Conservation (phyloP, 805 yeast genomes). For the Starmerella apicola region DNA sequence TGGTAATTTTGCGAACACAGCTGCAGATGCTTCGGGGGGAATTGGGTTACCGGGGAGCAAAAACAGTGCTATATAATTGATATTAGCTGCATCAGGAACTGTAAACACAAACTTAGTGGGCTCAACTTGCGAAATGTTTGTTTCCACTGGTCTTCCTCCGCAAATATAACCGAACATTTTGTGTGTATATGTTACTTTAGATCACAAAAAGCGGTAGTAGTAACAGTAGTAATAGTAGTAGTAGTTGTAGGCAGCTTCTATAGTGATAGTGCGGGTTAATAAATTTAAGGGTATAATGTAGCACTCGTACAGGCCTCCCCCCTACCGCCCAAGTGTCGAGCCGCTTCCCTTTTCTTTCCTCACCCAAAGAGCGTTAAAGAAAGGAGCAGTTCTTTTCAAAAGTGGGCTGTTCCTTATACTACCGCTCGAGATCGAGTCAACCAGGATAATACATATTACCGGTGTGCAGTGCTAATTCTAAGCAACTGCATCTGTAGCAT, state of each 20-base stretch:
- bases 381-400: neutral
- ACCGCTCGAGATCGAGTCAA: conserved; percentile 15
- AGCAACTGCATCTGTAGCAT: conserved; percentile 10
- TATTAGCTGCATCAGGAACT: conserved; percentile 48
- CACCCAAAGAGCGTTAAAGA: conserved; percentile 1
- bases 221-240: too few relatives aligned
- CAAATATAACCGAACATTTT: conserved; percentile 65
- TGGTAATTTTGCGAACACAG: conserved; percentile 79
- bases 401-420: conserved; percentile 16
- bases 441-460: conserved; percentile 25
- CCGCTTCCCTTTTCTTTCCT: neutral
- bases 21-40: conserved; percentile 64
- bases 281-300: too few relatives aligned
- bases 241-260: too few relatives aligned
- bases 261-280: too few relatives aligned
- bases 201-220: too few relatives aligned
- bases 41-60: conserved; percentile 64
- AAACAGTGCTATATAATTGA: conserved; percentile 74
- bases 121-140: conserved; percentile 46
- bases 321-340: neutral
- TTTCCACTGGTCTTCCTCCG: conserved; percentile 51
- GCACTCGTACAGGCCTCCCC: too few relatives aligned
- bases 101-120: conserved; percentile 51
- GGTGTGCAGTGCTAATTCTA: conserved; percentile 8
- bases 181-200: neutral